Evolutionary conservation across 768 basidiomycete species (phyloP), one percentile per base, ranked within the genome.

Genomic region (Heimioporus sp.): DNA sequence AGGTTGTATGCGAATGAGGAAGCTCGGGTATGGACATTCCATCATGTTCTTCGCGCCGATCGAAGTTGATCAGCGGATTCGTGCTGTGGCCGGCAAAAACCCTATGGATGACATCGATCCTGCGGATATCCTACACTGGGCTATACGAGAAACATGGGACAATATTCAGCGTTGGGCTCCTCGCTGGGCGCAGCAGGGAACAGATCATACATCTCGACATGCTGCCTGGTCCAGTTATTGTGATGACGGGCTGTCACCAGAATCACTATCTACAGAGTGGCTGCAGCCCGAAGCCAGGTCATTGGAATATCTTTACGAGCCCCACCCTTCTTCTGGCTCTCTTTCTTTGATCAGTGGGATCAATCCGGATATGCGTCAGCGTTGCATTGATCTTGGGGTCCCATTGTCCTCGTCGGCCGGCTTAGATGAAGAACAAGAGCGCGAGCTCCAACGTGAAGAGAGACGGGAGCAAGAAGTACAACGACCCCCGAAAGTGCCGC

Each of bases 1-100:
- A 79, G 79, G 77, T 8, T 80, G 79, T 48, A 81, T 80, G 80
- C 68, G 79, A 7, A 79, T 81, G 79, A 69, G 80, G 7, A 71
- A 72, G 54, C 69, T 81, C 0, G 80, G 79, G 13, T 58, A 65
- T 8, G 74, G 73, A 1, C 79, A 81, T 51, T 74, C 79, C 5
- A 56, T 79, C 21, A 63, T 74, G 49, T 80, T 80, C 53, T 76
- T 77, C 35, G 78, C 77, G 2, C 73, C 79, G 12, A 61, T 60
- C 61, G 80, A 79, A 39, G 62, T 78, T 5, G 72, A 75, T 48
- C 55, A 54, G 43, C 52, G 52, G 0, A 79, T 80, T 35, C 72
- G 74, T 31, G 46, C 50, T 2, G 46, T 66, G 28, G 53, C 54
- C 12, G 37, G 28, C 4, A 66, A 63, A 19, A 11, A 8, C 12